phyloP scores from a whole-genome alignment of 2,329 filamentous ascomycete species.

The Diaporthe citriasiana region DNA sequence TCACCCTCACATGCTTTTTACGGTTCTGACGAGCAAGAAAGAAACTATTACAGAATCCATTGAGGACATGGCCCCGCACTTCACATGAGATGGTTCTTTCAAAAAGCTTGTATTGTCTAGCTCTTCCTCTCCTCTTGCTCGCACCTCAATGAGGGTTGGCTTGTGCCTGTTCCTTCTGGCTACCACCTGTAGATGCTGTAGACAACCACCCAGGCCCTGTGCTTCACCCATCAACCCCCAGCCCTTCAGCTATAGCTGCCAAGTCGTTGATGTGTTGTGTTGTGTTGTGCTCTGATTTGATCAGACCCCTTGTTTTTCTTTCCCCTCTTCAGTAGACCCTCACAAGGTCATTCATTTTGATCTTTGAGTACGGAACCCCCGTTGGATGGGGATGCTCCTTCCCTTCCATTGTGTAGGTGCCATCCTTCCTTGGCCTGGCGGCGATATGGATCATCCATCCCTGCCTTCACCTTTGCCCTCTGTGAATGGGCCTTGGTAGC shows the following conservation, averaged over 20 bases:
- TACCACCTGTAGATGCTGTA: slow-evolving; percentile 21
- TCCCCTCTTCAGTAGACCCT: not conserved
- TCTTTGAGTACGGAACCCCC: not conserved
- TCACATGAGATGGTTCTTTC: not conserved
- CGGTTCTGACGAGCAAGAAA: not conserved
- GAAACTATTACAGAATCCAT: not conserved
- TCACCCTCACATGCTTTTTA: not conserved
- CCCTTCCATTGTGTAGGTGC: not conserved
- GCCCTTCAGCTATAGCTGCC: not conserved
- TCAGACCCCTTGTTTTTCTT: not conserved
- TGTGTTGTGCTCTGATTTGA: not conserved
- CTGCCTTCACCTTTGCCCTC: not conserved
- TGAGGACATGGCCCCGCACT: not conserved
- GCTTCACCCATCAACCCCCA: not conserved
- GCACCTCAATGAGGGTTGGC: slow-evolving; percentile 4
- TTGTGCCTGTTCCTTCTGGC: slow-evolving; percentile 28
- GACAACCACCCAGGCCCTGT: not conserved
- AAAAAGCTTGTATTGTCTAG: slow-evolving; percentile 26
- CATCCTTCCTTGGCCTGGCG: not conserved
- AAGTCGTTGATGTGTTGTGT: not conserved
- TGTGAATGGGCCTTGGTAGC: not conserved
- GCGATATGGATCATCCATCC: not conserved
- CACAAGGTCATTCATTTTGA: not conserved
- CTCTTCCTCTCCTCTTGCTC: slow-evolving; percentile 4
- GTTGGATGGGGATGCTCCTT: not conserved